Evolutionary conservation across 495 filamentous ascomycete species (phyloP).

Genomic region (Penicillium tannophilum): DNA sequence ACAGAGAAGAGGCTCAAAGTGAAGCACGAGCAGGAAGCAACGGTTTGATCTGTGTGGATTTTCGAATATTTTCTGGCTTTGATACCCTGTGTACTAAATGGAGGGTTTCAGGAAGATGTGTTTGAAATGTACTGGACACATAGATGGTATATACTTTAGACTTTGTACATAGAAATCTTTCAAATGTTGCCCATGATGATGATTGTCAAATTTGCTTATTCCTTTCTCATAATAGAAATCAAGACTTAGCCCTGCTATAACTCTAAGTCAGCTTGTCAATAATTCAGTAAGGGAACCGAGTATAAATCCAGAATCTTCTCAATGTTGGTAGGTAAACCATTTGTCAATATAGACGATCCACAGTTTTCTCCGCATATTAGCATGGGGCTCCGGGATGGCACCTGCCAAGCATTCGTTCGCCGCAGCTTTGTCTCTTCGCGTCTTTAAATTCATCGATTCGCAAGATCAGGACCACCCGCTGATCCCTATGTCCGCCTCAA

Average conservation of each 20-base stretch:
- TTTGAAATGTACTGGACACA: background rate
- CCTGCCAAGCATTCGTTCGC: background rate
- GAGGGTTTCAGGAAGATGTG: background rate
- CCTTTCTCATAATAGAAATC: background rate
- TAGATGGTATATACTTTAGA: background rate
- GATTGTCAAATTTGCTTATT: background rate
- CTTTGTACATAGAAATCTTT: slow-evolving; percentile 1
- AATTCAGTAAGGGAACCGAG: background rate
- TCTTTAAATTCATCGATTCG: background rate
- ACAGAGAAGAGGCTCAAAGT: slow-evolving; percentile 89
- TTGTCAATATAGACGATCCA: background rate
- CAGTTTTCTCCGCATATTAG: background rate
- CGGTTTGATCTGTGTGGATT: slow-evolving; percentile 11
- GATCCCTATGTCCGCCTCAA: background rate
- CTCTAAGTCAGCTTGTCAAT: background rate
- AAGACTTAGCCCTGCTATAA: background rate
- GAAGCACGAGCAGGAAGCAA: slow-evolving; percentile 55
- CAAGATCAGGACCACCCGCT: background rate
- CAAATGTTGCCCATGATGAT: slow-evolving; percentile 3
- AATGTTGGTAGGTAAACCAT: no score
- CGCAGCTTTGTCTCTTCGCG: background rate
- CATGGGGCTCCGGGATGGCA: no score
- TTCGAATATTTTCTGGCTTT: background rate
- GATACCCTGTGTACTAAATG: slow-evolving; percentile 5
- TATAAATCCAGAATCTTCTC: no score